Percentiles rank a stretch among this genome's conserved stretches.
Evolutionary conservation across 129 eudicot species (phyloP).

Genomic region (Flaveria ramosissima): DNA sequence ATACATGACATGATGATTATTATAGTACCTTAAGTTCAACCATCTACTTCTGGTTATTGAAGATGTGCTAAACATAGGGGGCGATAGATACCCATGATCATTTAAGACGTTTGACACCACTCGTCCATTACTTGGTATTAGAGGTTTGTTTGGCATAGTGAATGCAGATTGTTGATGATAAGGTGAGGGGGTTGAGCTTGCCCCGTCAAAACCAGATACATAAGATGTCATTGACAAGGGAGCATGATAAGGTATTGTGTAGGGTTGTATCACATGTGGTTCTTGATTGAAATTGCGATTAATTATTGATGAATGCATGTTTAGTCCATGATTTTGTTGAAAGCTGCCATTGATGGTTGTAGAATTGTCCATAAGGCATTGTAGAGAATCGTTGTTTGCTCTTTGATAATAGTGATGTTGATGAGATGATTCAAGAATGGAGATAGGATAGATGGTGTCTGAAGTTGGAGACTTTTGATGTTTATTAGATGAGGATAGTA

Average conservation of each 20-base stretch:
- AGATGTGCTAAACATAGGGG: not conserved
- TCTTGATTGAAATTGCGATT: not conserved
- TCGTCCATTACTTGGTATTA: not conserved
- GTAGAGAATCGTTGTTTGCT: not conserved
- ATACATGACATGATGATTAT: not conserved
- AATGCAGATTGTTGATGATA: not conserved
- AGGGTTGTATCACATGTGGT: not conserved
- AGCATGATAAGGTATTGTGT: not conserved
- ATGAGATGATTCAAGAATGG: slow-evolving; percentile 25
- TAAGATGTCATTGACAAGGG: not conserved
- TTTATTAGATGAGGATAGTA: not conserved
- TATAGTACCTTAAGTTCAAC: not conserved
- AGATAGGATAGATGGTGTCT: slow-evolving; percentile 9
- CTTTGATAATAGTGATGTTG: not conserved
- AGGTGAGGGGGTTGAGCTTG: not conserved
- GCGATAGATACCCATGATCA: not conserved
- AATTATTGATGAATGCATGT: not conserved
- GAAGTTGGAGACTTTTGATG: not conserved
- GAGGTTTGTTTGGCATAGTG: not conserved
- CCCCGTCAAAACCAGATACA: not conserved
- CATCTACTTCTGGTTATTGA: not conserved
- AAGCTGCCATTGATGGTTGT: not conserved
- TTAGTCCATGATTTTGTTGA: not conserved
- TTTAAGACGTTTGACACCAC: not conserved
- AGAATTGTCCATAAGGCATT: not conserved